phyloP scores from a whole-genome alignment of 345 rosid genomes.

The Cardiospermum halicacabum region DNA sequence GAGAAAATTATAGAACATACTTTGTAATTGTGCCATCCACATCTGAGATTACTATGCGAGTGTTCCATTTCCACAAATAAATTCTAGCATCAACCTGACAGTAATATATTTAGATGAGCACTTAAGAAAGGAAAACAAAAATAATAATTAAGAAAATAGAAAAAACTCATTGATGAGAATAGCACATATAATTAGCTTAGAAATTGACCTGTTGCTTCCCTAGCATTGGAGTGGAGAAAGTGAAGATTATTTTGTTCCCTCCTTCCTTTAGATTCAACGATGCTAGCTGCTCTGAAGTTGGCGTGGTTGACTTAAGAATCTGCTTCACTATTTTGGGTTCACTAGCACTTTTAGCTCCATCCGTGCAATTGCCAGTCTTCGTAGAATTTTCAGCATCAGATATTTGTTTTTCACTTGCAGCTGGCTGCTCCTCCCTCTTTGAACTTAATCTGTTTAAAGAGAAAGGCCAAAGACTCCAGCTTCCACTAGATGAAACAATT shows the following conservation, averaged over 20 bases:
- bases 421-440: slow-evolving; percentile 24
- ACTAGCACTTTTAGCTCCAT: slow-evolving; percentile 26
- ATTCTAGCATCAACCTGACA: slow-evolving; percentile 89
- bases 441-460: slow-evolving; percentile 44
- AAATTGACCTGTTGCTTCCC: slow-evolving; percentile 76
- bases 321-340: slow-evolving; percentile 40
- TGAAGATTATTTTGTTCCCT: slow-evolving; percentile 65
- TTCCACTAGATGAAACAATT: slow-evolving; percentile 38
- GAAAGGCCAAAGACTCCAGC: slow-evolving; percentile 95
- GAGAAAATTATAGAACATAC: slow-evolving; percentile 29
- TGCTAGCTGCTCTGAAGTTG: slow-evolving; percentile 85
- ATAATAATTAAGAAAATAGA: slow-evolving; percentile 3
- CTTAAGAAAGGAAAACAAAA: slow-evolving; percentile 7
- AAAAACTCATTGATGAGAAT: slow-evolving; percentile 5
- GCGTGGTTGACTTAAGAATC: slow-evolving; percentile 51
- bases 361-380: slow-evolving; percentile 21
- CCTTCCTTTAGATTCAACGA: slow-evolving; percentile 80
- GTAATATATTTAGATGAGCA: slow-evolving; percentile 4
- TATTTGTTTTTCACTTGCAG: slow-evolving; percentile 22
- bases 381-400: slow-evolving; percentile 27
- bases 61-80: slow-evolving; percentile 94
- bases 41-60: slow-evolving; percentile 86
- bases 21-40: slow-evolving; percentile 98
- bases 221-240: slow-evolving; percentile 85
- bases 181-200: slow-evolving; percentile 11